Evolutionary conservation across 495 filamentous ascomycete genomes (phyloP), one percentile per base, ranked within the genome.

Genomic region (Chlorociboria aeruginascens): DNA sequence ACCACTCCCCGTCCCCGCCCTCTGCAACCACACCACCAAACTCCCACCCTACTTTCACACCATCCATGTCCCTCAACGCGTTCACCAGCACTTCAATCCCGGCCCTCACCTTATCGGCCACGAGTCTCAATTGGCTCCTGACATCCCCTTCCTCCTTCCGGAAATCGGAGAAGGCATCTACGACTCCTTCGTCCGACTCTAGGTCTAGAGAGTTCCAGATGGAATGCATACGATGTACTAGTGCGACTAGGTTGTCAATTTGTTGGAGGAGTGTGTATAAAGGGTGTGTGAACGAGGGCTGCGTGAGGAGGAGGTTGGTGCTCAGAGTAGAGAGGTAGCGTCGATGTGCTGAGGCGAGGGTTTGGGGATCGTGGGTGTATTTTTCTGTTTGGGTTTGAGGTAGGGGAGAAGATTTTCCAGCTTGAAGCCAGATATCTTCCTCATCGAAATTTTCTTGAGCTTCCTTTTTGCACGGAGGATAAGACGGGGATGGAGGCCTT

Each of bases 291-390:
- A 90, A 95, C 1, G 73, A 60, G 3, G 66, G 48, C 40, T 83
- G 79, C 1, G 77, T 78, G 4, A 96, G 69, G 28, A 97, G 80
- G 1, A 95, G 72, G 1, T 77, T 76, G 17, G 76, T 72, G 1
- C 71, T 63, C 0, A 96, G 66, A 1, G 79, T 69, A 29, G 70
- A 64, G 12, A 96, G 77, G 57, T 92, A 93, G 25, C 71, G 64
- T 6, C 78, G 72, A 61, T 97, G 90, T 6, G 85, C 87, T 16
- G 76, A 73, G 7, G 87, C 78, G 17, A 96, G 74, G 12, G 81
- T 80, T 63, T 95, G 87, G 0, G 89, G 89, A 58, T 97, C 90
- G 55, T 82, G 79, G 7, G 70, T 68, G 29, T 73, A 69, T 11
- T 31, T 49, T 68, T 33, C 40, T 42, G 60, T 55, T 9, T 45